A percentile compares a stretch with the other conserved stretches of the same genome.
phyloP scores from a whole-genome alignment of 768 basidiomycete genomes.

The Tremella mesenterica region DNA sequence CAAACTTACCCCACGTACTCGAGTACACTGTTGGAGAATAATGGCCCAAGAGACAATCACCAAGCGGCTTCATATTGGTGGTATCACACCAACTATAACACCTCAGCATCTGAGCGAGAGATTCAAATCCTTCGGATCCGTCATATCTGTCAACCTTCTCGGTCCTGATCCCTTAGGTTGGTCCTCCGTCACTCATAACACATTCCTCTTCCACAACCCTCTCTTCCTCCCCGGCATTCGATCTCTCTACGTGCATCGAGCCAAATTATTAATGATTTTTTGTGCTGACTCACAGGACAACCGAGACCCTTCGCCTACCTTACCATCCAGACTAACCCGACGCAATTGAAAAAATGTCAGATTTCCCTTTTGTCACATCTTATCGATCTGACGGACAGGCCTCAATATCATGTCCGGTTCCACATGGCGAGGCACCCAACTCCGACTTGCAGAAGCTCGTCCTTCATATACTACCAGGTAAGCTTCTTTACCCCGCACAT shows the following conservation, averaged over 20 bases:
- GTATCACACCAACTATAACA: constrained; percentile 31
- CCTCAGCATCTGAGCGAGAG: constrained; percentile 31
- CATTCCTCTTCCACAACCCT: too few species aligned
- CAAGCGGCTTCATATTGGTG: constrained; percentile 33
- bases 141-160: constrained; percentile 22
- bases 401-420: constrained; percentile 40
- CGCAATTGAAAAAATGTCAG: constrained; percentile 33
- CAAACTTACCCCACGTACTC: not conserved
- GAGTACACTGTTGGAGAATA: not conserved
- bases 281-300: constrained; percentile 14
- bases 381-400: constrained; percentile 14
- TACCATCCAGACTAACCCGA: constrained; percentile 27
- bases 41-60: constrained; percentile 12
- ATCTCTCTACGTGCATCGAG: not conserved
- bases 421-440: constrained; percentile 39
- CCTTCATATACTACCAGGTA: constrained; percentile 14
- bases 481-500: not conserved
- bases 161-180: constrained; percentile 27
- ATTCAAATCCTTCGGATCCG: constrained; percentile 33
- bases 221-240: not conserved
- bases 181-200: constrained; percentile 6
- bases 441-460: constrained; percentile 39
- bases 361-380: not conserved
- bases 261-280: not conserved
- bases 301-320: constrained; percentile 33